Conservation (phyloP, 2,329 filamentous ascomycete species). For the Pestalotiopsis sp. region DNA sequence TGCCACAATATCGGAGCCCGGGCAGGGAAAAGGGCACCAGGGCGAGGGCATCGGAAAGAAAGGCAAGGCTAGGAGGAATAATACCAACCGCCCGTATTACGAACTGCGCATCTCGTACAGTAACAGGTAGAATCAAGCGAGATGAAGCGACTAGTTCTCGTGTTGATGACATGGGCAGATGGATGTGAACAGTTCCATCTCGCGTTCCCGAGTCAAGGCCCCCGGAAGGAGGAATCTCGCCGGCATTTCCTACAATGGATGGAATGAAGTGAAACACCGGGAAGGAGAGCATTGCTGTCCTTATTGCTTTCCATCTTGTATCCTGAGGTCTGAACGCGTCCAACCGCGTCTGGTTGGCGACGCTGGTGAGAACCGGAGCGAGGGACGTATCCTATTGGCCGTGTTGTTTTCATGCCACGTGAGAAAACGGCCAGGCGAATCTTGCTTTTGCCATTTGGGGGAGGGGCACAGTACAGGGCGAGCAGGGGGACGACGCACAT, state of each 20-base stretch:
- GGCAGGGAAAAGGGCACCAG: background rate
- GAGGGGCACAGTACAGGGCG: background rate
- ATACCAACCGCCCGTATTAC: background rate
- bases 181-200: background rate
- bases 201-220: background rate
- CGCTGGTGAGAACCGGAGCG: background rate
- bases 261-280: conserved; percentile 10
- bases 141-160: background rate
- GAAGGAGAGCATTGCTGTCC: conserved; percentile 9
- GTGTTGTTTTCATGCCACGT: conserved; percentile 10
- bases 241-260: conserved; percentile 1
- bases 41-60: background rate
- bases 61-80: background rate
- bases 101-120: background rate
- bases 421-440: background rate
- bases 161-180: background rate
- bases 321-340: conserved; percentile 3
- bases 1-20: background rate
- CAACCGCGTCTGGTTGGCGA: conserved; percentile 12
- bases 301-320: background rate
- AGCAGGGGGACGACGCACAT: background rate
- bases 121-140: background rate
- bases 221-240: background rate
- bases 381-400: background rate
- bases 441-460: background rate